phyloP scores from a whole-genome alignment of 192 early-diverging fungal species.

The Chytriomyces confervae region DNA sequence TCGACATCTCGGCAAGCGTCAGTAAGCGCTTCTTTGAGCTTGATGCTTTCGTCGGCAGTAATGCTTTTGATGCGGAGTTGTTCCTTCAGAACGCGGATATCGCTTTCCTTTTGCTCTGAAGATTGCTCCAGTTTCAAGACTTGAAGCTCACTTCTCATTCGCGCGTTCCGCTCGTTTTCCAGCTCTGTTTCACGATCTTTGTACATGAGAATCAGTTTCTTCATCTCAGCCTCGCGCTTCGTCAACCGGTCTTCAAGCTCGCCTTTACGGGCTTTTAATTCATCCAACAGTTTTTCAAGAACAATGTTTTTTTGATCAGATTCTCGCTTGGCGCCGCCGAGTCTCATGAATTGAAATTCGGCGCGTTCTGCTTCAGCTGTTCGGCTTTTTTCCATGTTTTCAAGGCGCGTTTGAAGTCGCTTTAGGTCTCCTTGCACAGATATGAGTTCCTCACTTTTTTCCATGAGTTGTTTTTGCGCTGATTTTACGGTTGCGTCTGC shows the following conservation, averaged over 20 bases:
- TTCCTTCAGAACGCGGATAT: slow-evolving; percentile 40
- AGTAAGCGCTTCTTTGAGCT: slow-evolving; percentile 26
- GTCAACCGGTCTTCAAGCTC: slow-evolving; percentile 44
- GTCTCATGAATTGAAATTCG: slow-evolving; percentile 38
- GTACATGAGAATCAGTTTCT: slow-evolving; percentile 40
- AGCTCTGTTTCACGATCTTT: slow-evolving; percentile 48
- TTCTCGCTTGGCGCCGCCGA: slow-evolving; percentile 32
- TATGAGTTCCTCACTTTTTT: slow-evolving; percentile 48
- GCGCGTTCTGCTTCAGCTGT: slow-evolving; percentile 32
- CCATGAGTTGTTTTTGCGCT: slow-evolving; percentile 46
- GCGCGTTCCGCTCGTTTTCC: slow-evolving; percentile 41
- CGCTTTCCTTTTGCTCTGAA: slow-evolving; percentile 43
- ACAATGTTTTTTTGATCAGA: slow-evolving; percentile 22
- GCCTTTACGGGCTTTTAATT: slow-evolving; percentile 38
- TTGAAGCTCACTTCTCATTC: slow-evolving; percentile 48
- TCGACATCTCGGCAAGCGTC: slow-evolving; percentile 47
- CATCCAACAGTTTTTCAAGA: slow-evolving; percentile 37
- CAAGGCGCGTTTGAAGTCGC: slow-evolving; percentile 39
- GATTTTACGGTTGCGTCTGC: slow-evolving; percentile 32
- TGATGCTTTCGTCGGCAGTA: slow-evolving; percentile 37
- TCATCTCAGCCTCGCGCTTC: slow-evolving; percentile 45
- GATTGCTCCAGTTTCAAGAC: slow-evolving; percentile 43
- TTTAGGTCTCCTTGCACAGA: slow-evolving; percentile 37
- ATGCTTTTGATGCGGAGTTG: slow-evolving; percentile 32
- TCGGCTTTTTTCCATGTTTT: slow-evolving; percentile 37